Percentiles rank a stretch among this genome's conserved stretches.
Conservation (phyloP, 2,329 filamentous ascomycete species). For the Trichoderma citrinoviride region DNA sequence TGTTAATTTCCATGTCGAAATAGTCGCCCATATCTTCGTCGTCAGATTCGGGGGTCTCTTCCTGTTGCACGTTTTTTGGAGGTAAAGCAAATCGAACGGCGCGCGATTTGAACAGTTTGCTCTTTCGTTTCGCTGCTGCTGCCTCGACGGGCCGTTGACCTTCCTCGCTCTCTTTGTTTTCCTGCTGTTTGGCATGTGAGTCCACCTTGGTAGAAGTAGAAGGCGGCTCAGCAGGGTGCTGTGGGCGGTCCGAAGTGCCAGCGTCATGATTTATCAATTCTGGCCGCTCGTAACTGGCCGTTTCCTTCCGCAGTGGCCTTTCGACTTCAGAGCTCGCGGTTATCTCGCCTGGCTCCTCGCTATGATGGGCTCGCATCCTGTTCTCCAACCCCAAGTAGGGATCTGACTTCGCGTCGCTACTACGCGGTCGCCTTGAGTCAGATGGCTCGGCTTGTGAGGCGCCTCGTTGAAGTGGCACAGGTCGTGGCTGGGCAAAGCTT, state of each 20-base stretch:
- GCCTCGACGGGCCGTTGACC: background rate
- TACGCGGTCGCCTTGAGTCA: slow-evolving; percentile 48
- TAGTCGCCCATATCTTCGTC: slow-evolving; percentile 59
- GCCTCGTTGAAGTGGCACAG: slow-evolving; percentile 39
- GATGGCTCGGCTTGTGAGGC: slow-evolving; percentile 38
- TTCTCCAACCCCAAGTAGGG: slow-evolving; percentile 36
- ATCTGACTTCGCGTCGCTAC: slow-evolving; percentile 53
- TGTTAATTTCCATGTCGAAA: slow-evolving; percentile 52
- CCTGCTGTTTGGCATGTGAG: slow-evolving; percentile 2
- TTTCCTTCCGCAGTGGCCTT: slow-evolving; percentile 26
- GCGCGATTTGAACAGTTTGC: slow-evolving; percentile 33
- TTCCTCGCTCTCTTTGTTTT: background rate
- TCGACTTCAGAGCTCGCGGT: slow-evolving; percentile 42
- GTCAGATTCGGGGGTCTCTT: slow-evolving; percentile 47
- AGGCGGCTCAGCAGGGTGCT: background rate
- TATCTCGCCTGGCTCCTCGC: slow-evolving; percentile 49
- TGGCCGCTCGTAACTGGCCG: slow-evolving; percentile 22
- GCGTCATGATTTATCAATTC: slow-evolving; percentile 8
- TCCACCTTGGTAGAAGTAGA: slow-evolving; percentile 4
- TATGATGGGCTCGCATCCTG: slow-evolving; percentile 40
- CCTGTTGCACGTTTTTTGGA: slow-evolving; percentile 34
- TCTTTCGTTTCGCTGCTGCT: slow-evolving; percentile 26
- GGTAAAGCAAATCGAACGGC: slow-evolving; percentile 43
- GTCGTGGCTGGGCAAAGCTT: slow-evolving; percentile 46
- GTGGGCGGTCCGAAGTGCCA: background rate